A percentile compares a stretch with the other conserved stretches of the same genome.
Conservation (phyloP, 257 asterid species). For the Misopates orontium region DNA sequence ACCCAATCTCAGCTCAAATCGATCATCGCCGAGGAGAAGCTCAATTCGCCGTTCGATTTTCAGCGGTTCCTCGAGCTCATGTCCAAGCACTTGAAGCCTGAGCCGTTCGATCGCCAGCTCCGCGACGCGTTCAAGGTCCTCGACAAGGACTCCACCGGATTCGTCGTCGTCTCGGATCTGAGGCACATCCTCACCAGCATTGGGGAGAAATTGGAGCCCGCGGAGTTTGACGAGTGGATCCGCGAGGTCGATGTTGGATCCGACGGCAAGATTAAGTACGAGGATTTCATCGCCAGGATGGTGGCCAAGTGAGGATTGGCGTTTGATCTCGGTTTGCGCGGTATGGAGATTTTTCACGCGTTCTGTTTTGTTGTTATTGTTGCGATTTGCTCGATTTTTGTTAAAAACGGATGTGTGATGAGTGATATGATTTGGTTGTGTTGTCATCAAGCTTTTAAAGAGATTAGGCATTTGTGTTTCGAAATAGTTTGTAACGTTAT, state of each 20-base stretch:
- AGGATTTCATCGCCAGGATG: constrained; percentile 92
- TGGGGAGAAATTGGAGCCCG: constrained; percentile 89
- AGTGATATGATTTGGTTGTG: no score
- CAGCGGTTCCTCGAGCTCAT: constrained; percentile 70
- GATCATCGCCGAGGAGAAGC: constrained; percentile 70
- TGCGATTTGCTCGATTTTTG: neutral
- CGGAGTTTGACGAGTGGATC: constrained; percentile 98
- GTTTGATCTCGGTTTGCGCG: neutral
- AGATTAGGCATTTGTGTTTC: no score
- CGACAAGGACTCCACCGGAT: constrained; percentile 79
- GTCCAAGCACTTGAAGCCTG: constrained; percentile 92
- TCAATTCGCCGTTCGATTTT: constrained; percentile 74
- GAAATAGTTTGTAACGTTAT: no score
- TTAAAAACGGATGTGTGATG: neutral
- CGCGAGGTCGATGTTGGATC: constrained; percentile 97
- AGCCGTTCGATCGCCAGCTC: constrained; percentile 94
- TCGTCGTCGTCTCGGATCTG: constrained; percentile 83
- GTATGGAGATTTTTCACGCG: constrained; percentile 5
- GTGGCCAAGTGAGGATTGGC: constrained; percentile 69
- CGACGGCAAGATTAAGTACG: constrained; percentile 90
- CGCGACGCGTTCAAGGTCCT: constrained; percentile 96
- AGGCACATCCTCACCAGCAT: constrained; percentile 85
- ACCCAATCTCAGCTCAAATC: constrained; percentile 87
- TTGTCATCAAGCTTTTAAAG: no score
- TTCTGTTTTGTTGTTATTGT: constrained; percentile 6